Base-by-base conservation (phyloP, 106 monocot genomes). In the Gastrodia elata region DNA sequence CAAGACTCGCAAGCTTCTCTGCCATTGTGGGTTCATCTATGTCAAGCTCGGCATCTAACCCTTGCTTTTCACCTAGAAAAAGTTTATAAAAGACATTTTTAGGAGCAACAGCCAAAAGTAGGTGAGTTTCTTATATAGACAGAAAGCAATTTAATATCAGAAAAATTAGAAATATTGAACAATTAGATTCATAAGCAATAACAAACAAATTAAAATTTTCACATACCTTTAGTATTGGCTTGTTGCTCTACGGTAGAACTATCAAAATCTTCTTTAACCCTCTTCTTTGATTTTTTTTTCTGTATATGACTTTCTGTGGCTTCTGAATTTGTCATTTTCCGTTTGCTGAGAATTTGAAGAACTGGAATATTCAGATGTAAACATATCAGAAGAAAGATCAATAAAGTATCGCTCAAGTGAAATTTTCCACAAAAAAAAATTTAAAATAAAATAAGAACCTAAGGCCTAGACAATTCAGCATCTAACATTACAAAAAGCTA, bases 1-100 rank as follows among this genome's bases (percentile, higher is more conserved):
- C 83, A 15, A 97, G 55, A 52, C 77, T 84, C 59, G 87, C 88
- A 70, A 93, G 93, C 67, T 91, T 98, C 72, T 98, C 93, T 15
- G 58, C 88, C 86, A 91, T 88, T 2, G 97, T 91, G 39, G 87
- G 97, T 35, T 91, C 93, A 73, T 83, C 80, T 58, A 77, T 25
- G 39, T 84, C 80, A 65, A 30, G 40, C 18, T 81, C 76, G 4
- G 27, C 52, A 37, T 28, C 75, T 28, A 25, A 24, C 40, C 64
- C 76, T 43, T 59, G 55, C 43, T 71, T 25, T 36, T 7, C 43
- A 70, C 27, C 64, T 59, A 35, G 33, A 38, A 70, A 38, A 33
- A 38, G 36, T 75, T 32, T 4, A 55, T 15, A 35, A 38, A 37
- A 37, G 37, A 67, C 67, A 37, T 37, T 37, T 20, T 55, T 77